Percentiles rank a stretch among this genome's conserved stretches.
Evolutionary conservation across 345 rosid species (phyloP).

Genomic region (Eutrema yunnanense): DNA sequence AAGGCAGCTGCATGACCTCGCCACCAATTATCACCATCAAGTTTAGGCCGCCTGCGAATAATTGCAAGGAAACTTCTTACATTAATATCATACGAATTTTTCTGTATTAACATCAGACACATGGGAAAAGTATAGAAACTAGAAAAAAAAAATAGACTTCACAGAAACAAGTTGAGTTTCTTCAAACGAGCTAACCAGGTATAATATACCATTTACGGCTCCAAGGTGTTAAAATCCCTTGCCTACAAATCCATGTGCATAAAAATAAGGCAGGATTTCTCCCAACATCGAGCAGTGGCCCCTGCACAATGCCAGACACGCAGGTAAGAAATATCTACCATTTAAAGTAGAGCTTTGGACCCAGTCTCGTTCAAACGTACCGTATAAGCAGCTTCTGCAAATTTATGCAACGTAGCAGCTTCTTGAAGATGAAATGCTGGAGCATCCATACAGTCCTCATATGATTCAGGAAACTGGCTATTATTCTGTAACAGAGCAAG

Average conservation of each 20-base stretch:
- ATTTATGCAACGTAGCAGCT: conserved; percentile 63
- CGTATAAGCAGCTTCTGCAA: conserved; percentile 97
- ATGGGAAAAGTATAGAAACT: background rate
- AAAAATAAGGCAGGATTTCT: conserved; percentile 75
- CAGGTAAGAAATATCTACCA: background rate
- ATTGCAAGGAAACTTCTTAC: conserved; percentile 4
- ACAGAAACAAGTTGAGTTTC: conserved; percentile 18
- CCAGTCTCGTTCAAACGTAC: conserved; percentile 29
- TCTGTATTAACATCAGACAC: background rate
- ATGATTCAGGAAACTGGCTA: conserved; percentile 31
- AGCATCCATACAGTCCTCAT: conserved; percentile 51
- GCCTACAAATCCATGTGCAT: conserved; percentile 82
- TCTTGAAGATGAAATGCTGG: conserved; percentile 53
- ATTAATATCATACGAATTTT: background rate
- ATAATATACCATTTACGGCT: conserved; percentile 45
- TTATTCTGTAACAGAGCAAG: conserved; percentile 78
- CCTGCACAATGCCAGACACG: conserved; percentile 43
- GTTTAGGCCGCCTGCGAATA: conserved; percentile 56
- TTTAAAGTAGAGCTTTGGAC: background rate
- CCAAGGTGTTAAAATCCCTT: conserved; percentile 82
- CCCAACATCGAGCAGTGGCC: conserved; percentile 87
- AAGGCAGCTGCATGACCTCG: conserved; percentile 95
- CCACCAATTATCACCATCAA: conserved; percentile 95
- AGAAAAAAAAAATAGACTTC: background rate
- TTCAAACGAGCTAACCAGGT: conserved; percentile 28